phyloP scores from a whole-genome alignment of 345 rosid genomes.

The Populus simonii region DNA sequence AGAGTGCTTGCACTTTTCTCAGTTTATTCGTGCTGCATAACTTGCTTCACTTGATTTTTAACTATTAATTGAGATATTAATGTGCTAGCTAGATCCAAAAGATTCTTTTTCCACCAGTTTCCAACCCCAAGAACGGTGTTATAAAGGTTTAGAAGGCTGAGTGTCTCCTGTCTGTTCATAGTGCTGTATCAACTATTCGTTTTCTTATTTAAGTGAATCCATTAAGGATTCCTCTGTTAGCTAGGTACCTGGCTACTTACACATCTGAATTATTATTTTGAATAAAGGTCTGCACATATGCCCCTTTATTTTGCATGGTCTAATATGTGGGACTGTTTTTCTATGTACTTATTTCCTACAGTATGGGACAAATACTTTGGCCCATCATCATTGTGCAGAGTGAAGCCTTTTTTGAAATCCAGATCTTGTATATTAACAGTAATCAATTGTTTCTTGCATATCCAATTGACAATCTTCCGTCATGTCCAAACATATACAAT shows the following conservation, averaged over 20 bases:
- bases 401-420: not conserved
- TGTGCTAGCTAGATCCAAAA: not conserved
- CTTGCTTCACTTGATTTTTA: not conserved
- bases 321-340: not conserved
- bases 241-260: not conserved
- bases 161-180: not conserved
- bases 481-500: no score
- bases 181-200: not conserved
- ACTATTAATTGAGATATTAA: conserved; percentile 2
- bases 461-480: no score
- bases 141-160: not conserved
- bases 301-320: not conserved
- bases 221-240: not conserved
- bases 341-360: not conserved
- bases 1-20: not conserved
- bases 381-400: not conserved
- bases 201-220: not conserved
- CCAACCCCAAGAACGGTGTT: not conserved
- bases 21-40: not conserved
- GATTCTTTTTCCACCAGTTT: not conserved
- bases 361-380: not conserved
- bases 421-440: not conserved
- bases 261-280: not conserved
- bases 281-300: not conserved
- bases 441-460: no score